Evolutionary conservation across 495 filamentous ascomycete genomes (phyloP).

Genomic region (Parathielavia appendiculata): DNA sequence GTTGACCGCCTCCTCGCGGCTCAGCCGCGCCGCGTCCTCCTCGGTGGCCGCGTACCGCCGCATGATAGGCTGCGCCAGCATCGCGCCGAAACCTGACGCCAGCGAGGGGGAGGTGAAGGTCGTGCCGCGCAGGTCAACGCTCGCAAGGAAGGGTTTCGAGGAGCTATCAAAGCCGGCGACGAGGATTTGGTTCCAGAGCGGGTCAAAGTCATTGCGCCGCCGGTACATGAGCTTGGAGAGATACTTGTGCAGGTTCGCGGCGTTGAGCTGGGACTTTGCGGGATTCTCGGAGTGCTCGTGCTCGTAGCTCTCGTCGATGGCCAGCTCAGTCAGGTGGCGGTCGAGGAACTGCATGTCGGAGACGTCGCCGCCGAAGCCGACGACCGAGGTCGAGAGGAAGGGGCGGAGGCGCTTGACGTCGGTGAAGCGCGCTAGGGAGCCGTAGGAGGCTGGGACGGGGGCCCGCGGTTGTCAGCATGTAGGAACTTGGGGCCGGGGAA

Average conservation of each 20-base stretch:
- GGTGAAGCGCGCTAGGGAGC: slow-evolving; percentile 92
- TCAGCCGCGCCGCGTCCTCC: slow-evolving; percentile 60
- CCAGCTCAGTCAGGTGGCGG: slow-evolving; percentile 77
- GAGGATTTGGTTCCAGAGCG: slow-evolving; percentile 91
- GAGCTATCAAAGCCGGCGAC: slow-evolving; percentile 81
- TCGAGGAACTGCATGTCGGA: slow-evolving; percentile 98
- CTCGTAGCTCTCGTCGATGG: slow-evolving; percentile 81
- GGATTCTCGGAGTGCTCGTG: slow-evolving; percentile 26
- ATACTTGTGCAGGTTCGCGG: slow-evolving; percentile 94
- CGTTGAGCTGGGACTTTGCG: slow-evolving; percentile 58
- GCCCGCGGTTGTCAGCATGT: slow-evolving; percentile 1
- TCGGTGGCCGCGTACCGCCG: slow-evolving; percentile 78
- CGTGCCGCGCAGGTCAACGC: slow-evolving; percentile 87
- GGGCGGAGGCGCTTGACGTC: slow-evolving; percentile 84
- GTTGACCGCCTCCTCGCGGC: slow-evolving; percentile 70
- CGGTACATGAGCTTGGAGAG: slow-evolving; percentile 90
- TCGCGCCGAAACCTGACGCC: slow-evolving; percentile 89
- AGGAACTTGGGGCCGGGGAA: slow-evolving; percentile 1
- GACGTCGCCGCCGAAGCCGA: slow-evolving; percentile 91
- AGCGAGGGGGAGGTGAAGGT: slow-evolving; percentile 81
- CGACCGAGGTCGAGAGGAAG: slow-evolving; percentile 70
- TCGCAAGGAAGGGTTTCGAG: slow-evolving; percentile 78
- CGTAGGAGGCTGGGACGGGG: slow-evolving; percentile 72
- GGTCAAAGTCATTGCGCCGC: slow-evolving; percentile 91
- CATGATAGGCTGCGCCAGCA: slow-evolving; percentile 88